These are phyloP conservation scores for Nissolia schottii DNA, from an alignment of 306 rosid species.

Conservation along the genomic window DNA sequence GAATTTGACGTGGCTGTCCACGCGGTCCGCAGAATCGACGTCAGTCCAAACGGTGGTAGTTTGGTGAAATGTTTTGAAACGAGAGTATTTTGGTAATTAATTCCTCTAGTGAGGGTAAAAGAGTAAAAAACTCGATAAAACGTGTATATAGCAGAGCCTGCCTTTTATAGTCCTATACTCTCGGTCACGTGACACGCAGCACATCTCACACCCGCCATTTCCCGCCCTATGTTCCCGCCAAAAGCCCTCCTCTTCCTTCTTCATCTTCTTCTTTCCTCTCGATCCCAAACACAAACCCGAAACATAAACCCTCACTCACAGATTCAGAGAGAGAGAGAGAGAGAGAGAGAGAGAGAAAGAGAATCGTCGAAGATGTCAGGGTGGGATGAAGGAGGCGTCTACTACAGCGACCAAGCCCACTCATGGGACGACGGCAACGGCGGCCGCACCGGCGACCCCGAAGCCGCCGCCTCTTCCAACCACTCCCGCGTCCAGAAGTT, in stretches of 20 bases:
- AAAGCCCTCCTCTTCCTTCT: background rate
- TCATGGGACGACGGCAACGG: constrained; percentile 60
- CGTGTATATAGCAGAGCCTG: too few species aligned
- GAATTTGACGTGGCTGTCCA: too few species aligned
- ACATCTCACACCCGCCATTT: background rate
- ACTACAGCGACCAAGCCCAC: constrained; percentile 94
- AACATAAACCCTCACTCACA: background rate
- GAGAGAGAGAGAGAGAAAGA: constrained; percentile 8
- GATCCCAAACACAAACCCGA: background rate
- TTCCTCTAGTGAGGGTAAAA: too few species aligned
- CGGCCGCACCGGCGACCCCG: constrained; percentile 30
- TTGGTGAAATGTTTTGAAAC: too few species aligned
- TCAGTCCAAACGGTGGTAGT: too few species aligned
- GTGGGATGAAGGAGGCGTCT: constrained; percentile 97
- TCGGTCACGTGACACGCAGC: background rate
- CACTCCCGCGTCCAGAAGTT: constrained; percentile 76
- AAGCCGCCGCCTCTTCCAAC: constrained; percentile 43
- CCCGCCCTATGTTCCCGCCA: constrained; percentile 60
- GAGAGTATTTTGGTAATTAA: too few species aligned
- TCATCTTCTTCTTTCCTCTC: background rate
- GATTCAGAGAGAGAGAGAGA: background rate
- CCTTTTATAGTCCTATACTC: too few species aligned
- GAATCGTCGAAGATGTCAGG: constrained; percentile 64
- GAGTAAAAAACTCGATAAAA: too few species aligned
- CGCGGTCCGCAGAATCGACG: too few species aligned